These are phyloP conservation scores for Fusarium staphyleae DNA, from an alignment of 2,329 filamentous ascomycete genomes.

Conservation along the genomic window DNA sequence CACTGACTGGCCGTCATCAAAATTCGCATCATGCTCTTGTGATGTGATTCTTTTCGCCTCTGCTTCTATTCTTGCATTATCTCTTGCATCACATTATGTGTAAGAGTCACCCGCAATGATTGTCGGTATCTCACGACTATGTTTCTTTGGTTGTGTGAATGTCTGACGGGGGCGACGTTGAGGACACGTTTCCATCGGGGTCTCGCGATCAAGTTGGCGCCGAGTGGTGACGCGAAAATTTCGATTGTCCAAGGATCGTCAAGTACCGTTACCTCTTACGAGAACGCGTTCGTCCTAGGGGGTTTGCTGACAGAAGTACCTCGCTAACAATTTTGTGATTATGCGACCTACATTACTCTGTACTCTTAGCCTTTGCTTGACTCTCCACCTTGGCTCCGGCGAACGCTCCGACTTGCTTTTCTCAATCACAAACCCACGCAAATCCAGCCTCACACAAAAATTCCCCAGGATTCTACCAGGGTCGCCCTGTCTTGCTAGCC, in stretches of 20 bases:
- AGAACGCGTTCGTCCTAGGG: slow-evolving; percentile 34
- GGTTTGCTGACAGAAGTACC: slow-evolving; percentile 43
- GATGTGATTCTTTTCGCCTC: slow-evolving; percentile 7
- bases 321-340: slow-evolving; percentile 49
- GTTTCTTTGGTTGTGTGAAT: not conserved
- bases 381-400: slow-evolving; percentile 19
- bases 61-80: slow-evolving; percentile 1
- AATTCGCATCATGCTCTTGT: slow-evolving; percentile 14
- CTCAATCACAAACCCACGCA: slow-evolving; percentile 22
- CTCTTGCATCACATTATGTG: not conserved
- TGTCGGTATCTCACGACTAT: not conserved
- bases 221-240: slow-evolving; percentile 44
- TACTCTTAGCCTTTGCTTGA: slow-evolving; percentile 9
- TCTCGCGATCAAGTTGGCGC: slow-evolving; percentile 25
- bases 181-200: slow-evolving; percentile 32
- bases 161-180: slow-evolving; percentile 8
- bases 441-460: slow-evolving; percentile 29
- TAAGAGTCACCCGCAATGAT: slow-evolving; percentile 1
- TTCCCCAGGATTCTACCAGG: slow-evolving; percentile 33
- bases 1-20: slow-evolving; percentile 9
- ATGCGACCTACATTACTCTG: slow-evolving; percentile 11
- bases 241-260: slow-evolving; percentile 42
- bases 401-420: slow-evolving; percentile 9
- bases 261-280: slow-evolving; percentile 41
- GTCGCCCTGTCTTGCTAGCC: slow-evolving; percentile 23